Evolutionary conservation across 805 yeast genomes (phyloP).

Genomic region (Candida multigemmis): DNA sequence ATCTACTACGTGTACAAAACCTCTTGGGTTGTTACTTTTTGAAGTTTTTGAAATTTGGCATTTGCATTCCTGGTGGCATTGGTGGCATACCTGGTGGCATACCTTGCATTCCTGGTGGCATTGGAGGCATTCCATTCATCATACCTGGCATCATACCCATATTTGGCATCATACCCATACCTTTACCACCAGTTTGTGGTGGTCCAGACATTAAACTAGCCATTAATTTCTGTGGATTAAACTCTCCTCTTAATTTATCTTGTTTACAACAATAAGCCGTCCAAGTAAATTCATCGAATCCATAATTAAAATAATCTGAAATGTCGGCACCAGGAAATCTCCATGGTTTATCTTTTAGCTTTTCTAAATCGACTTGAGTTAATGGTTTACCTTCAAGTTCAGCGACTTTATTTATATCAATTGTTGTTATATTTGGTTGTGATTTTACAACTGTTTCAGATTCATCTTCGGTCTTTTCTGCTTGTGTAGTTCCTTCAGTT

Average conservation of each 20-base stretch:
- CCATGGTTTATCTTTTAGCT: constrained; percentile 94
- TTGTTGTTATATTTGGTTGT: constrained; percentile 31
- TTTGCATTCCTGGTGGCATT: constrained; percentile 6
- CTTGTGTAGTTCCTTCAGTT: constrained; percentile 15
- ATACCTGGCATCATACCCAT: constrained; percentile 14
- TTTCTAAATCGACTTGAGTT: constrained; percentile 71
- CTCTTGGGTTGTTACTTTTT: no score
- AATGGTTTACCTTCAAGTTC: constrained; percentile 73
- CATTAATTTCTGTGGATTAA: constrained; percentile 74
- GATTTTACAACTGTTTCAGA: constrained; percentile 28
- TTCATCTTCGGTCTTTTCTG: constrained; percentile 10
- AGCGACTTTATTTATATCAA: constrained; percentile 67
- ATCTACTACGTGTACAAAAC: no score
- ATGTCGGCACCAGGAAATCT: constrained; percentile 94
- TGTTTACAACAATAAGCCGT: constrained; percentile 83
- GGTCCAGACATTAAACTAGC: constrained; percentile 43
- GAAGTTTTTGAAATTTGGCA: no score
- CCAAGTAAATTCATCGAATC: constrained; percentile 97
- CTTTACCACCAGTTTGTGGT: constrained; percentile 3
- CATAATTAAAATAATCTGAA: constrained; percentile 91
- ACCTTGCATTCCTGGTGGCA: constrained; percentile 15
- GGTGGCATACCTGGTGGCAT: constrained; percentile 8
- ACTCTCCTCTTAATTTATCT: constrained; percentile 70
- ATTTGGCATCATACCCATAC: constrained; percentile 4
- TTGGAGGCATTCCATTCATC: constrained; percentile 7